Base-by-base conservation (phyloP, 257 asterid species). In the Solanum neorickii region DNA sequence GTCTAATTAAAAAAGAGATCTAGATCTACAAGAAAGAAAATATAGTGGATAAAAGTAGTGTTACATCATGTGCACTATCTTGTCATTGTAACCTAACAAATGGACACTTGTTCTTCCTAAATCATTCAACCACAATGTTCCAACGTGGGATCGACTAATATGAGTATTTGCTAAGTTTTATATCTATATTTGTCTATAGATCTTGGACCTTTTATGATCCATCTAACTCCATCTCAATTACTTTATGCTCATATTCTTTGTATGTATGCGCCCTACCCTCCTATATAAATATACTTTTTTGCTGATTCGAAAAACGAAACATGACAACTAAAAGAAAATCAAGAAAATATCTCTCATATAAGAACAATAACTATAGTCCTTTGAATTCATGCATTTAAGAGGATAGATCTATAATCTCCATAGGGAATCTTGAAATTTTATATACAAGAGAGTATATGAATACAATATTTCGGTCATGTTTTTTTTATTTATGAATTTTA, bases 331-430 rank as follows among this genome's bases (percentile, higher is more conserved):
- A 60, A 4, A 60, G 0, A 2, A 6, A 60, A 60, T 23, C 0
- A 4, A 9, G 15, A 0, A 0, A 62, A 6, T 62, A 7, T 56
- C 16, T 62, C 0, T 0, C 16, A 5, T 0, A 0, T 23, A 0
- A 62, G 0, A 62, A 62, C 1, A 62, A 23, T 0, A 62, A 23
- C 0, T 62, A 0, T 59, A 7, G 2, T 56, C 7, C 62, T 52
- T 13, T 27, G 3, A 8, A n/a, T 70, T 31, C 77, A 31, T 70
- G 77, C 42, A 70, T 52, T 52, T 31, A 72, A 33, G 41, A 72
- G 4, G 46, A 15, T 1, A 72, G 35, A 65, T 65, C 20, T 25
- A 65, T 12, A 5, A 4, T 66, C 4, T 25, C 35, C 35, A 5
- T 25, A 66, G 20, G 20, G 18, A 25, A 66, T 73, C 80, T 73